Conservation (phyloP, 2,329 filamentous ascomycete species). For the Lomentospora prolificans region DNA sequence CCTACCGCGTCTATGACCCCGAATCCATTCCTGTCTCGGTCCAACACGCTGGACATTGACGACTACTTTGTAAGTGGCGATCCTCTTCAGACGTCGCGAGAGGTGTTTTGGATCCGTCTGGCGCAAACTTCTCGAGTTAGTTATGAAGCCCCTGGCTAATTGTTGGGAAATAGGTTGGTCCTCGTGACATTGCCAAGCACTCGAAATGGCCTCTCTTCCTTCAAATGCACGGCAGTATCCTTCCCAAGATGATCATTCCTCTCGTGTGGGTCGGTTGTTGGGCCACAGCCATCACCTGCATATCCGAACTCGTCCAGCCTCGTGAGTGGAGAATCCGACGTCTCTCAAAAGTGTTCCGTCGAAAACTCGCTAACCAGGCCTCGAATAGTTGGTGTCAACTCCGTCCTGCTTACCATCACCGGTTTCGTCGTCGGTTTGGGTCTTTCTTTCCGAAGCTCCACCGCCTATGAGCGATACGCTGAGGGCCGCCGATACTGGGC, state of each 20-base stretch:
- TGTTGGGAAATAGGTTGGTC: slow-evolving; percentile 28
- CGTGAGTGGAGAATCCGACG: too few species aligned
- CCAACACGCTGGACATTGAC: slow-evolving; percentile 10
- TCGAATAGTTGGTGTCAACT: slow-evolving; percentile 37
- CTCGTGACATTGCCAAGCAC: slow-evolving; percentile 60
- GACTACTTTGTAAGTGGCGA: slow-evolving; percentile 13
- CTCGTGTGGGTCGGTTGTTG: slow-evolving; percentile 51
- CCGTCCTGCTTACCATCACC: slow-evolving; percentile 60
- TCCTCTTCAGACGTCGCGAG: background rate
- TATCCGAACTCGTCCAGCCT: slow-evolving; percentile 31
- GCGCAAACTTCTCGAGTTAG: too few species aligned
- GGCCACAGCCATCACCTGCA: slow-evolving; percentile 54
- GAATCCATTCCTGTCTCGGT: background rate
- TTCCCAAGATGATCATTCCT: slow-evolving; percentile 65
- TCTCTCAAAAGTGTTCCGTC: too few species aligned
- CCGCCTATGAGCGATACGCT: slow-evolving; percentile 64
- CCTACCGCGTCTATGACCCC: background rate
- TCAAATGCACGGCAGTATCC: slow-evolving; percentile 64
- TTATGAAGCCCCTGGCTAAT: too few species aligned
- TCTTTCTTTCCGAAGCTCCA: slow-evolving; percentile 68
- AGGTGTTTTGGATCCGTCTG: too few species aligned
- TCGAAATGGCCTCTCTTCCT: slow-evolving; percentile 72
- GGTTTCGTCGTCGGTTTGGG: slow-evolving; percentile 75
- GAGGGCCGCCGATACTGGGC: slow-evolving; percentile 58
- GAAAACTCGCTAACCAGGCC: too few species aligned